Base-by-base conservation (phyloP, 192 early-diverging fungal species). In the Rhizoclosmatium globosum region DNA sequence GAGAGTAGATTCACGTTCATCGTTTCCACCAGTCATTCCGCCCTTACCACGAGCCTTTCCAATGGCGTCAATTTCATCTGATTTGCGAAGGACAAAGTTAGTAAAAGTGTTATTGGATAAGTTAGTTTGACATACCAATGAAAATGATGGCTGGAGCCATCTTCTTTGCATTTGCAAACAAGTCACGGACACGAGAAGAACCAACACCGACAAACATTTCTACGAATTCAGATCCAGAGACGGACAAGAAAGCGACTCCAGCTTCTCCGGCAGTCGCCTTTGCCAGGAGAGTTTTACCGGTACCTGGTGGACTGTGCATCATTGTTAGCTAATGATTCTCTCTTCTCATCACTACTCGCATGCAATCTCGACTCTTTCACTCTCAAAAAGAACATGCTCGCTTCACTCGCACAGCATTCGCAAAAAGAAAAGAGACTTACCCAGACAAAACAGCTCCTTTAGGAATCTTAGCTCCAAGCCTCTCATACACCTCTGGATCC, bases 171-270 rank as follows among this genome's bases (percentile, higher is more conserved):
- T 90, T 98, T 17, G 95, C 92, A 87, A 99, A 99, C 74, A 99
- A 82, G 80, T 99, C 98, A 47, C 98, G 92, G 2, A 99, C 97
- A 44, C 98, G 92, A 4, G 86, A 87, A 2, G 93, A 94, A 31
- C 98, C 98, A 31, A 99, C 98, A 81, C 98, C 98, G 38, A 99
- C 98, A 95, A 99, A 99, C 98, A 99, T 99, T 83, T 99, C 98
- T 42, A 98, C 94, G 79, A 99, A 99, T 83, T 99, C 98, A 1
- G 97, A 98, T 9, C 98, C 98, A 4, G 97, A 98, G n/a, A 99
- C 98, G 71, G 93, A 94, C 46, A 99, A 85, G 85, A 99, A 99
- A 11, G 98, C 96, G 3, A 97, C 96, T 47, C 95, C 97, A 4
- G 98, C 98, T 84, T 99, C 98, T 42, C 98, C 98, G 6, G 98